Evolutionary conservation across 1,284 basidiomycete species (phyloP), one percentile per base, ranked within the genome.

Genomic region (Sphagnurus paluster): DNA sequence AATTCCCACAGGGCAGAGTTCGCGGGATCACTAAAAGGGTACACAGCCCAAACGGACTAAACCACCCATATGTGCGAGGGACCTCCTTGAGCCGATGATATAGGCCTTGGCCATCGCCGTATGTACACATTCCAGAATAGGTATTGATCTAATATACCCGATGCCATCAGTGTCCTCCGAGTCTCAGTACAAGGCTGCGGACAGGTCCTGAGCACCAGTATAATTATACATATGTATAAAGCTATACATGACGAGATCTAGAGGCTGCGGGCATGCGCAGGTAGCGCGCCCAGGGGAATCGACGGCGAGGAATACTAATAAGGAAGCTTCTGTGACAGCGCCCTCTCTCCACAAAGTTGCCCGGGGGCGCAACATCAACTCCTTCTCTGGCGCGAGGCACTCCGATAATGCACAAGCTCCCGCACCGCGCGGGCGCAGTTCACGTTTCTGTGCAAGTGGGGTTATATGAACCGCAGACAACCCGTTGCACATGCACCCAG

Each of bases 291-390:
- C n/a, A n/a, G n/a, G n/a, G n/a, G n/a, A n/a, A 28, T 26, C 36
- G 19, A n/a, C 41, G 32, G 16, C 19, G 5, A 38, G 39, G 37
- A 42, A 42, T 29, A n/a, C 19, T 19, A 11, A 33, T 32, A 26
- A 10, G 17, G 39, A 48, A 42, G 37, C 30, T 49, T 44, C 29
- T 29, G 41, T 17, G 30, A 44, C 32, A 14, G n/a, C n/a, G n/a
- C n/a, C n/a, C n/a, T n/a, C n/a, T n/a, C n/a, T n/a, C n/a, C n/a
- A n/a, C n/a, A n/a, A n/a, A n/a, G n/a, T n/a, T n/a, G n/a, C n/a
- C n/a, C n/a, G 42, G 5, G 16, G 29, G 33, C 26, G 13, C 39
- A n/a, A 21, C n/a, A n/a, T n/a, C n/a, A n/a, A n/a, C n/a, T n/a
- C n/a, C n/a, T 41, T 23, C 39, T 11, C 30, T 10, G 33, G 39